Conservation (phyloP, 305 asterid species). For the Striga hermonthica region DNA sequence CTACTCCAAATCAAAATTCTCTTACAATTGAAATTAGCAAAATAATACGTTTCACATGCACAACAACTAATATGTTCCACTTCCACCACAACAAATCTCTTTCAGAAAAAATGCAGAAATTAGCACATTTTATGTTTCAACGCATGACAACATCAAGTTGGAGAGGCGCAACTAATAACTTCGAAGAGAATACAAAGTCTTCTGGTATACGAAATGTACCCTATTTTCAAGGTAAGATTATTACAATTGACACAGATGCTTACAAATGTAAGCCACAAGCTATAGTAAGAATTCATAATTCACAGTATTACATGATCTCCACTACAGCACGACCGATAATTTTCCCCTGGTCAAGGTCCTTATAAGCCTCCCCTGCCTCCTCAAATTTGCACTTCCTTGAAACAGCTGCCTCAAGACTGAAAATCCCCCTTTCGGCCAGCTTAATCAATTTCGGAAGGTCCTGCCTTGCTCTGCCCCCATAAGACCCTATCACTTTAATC, state of each 20-base stretch:
- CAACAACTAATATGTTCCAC: too few species aligned
- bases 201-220: conserved; percentile 16
- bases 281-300: not conserved
- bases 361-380: conserved; percentile 64
- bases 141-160: too few species aligned
- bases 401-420: conserved; percentile 77
- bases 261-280: not conserved
- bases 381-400: conserved; percentile 80
- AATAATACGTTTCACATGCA: too few species aligned
- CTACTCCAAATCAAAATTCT: too few species aligned
- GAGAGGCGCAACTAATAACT: too few species aligned
- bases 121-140: too few species aligned
- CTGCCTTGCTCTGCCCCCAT: conserved; percentile 94
- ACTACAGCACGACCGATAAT: conserved; percentile 83
- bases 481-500: conserved; percentile 93
- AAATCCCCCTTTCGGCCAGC: conserved; percentile 81
- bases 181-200: too few species aligned
- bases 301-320: conserved; percentile 61
- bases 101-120: too few species aligned
- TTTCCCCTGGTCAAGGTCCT: conserved; percentile 71
- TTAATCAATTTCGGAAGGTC: conserved; percentile 89
- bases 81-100: too few species aligned
- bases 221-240: not conserved
- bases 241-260: conserved; percentile 4
- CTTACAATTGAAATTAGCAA: too few species aligned